Evolutionary conservation across 306 rosid genomes (phyloP), one percentile per base, ranked within the genome.

Genomic region (Cyclanthera cordifolia): DNA sequence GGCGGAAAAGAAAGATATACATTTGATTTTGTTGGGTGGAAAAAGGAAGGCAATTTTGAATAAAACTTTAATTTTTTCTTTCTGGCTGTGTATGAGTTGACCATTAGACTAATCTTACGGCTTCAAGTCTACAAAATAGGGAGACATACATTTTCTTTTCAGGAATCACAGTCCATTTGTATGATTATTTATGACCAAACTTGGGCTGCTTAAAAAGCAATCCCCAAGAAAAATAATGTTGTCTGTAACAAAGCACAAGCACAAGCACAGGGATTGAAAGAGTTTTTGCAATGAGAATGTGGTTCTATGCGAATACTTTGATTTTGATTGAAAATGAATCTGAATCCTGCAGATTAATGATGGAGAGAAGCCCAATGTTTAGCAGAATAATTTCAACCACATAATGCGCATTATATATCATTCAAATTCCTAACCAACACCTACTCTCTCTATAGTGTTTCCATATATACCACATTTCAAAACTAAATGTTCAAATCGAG

Each of bases 311-410:
- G 20, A 67, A n/a, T 16, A n/a, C 34, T 30, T 58, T 13, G n/a
- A 46, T 46, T 43, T 72, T 75, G 83, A 79, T 67, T 58, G 83
- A 59, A 54, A 53, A 53, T 57, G 39, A 55, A 14, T 64, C 53
- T 64, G 52, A 12, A 53, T 52, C 4, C n/a, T 43, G 74, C 69
- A 76, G 75, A 67, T 69, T 72, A 53, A 51, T 24, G 48, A 60
- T 72, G 8, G 46, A 60, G 43, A 60, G 32, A 51, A 39, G 21
- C 34, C 75, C 52, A 25, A 45, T 21, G 54, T 50, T 34, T 34
- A 11, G 14, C 13, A 4, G 77, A 72, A 65, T 67, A 48, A 60
- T 25, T 34, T 64, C 28, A 16, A 34, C 30, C 50, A 61, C 30
- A 61, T 9, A 61, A 61, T 61, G 48, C 67, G 12, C 46, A 10